A percentile compares a stretch with the other conserved stretches of the same genome.
Evolutionary conservation across 805 yeast species (phyloP).

Genomic region (Candida incommunis): DNA sequence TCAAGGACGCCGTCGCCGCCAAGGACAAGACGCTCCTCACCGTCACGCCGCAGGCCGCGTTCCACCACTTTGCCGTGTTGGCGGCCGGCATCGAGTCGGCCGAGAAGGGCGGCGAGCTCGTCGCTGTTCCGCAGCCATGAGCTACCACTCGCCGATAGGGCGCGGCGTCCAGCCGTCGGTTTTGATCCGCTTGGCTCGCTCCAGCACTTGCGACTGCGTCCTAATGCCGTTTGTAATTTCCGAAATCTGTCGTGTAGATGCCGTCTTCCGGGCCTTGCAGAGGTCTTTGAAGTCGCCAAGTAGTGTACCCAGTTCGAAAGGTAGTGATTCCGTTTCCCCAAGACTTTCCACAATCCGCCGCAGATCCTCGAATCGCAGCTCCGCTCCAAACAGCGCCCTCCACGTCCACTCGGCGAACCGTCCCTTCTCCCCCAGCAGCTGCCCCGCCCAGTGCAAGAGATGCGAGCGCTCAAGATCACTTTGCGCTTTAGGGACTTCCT

Average conservation of each 20-base stretch:
- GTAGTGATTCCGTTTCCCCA: background rate
- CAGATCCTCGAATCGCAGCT: background rate
- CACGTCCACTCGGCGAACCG: background rate
- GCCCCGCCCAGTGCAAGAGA: background rate
- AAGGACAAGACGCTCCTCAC: slow-evolving; percentile 45
- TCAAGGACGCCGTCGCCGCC: slow-evolving; percentile 42
- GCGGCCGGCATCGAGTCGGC: slow-evolving; percentile 75
- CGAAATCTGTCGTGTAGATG: too few species aligned
- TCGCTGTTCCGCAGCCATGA: slow-evolving; percentile 14
- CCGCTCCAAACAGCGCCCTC: background rate
- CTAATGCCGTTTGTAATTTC: too few species aligned
- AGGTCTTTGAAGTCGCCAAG: background rate
- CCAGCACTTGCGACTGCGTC: background rate
- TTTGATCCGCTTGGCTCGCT: background rate
- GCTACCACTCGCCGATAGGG: background rate
- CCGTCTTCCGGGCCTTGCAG: too few species aligned
- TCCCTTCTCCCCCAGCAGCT: background rate
- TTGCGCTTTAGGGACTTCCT: too few species aligned
- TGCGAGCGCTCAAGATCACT: background rate
- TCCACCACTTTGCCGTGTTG: slow-evolving; percentile 85
- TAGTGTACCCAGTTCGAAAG: background rate
- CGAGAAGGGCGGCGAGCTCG: slow-evolving; percentile 21
- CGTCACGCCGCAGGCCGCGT: slow-evolving; percentile 63
- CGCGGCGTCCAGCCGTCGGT: background rate
- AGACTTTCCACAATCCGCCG: background rate